phyloP scores from a whole-genome alignment of 176 grass and related monocot species.

The Avena sativa region DNA sequence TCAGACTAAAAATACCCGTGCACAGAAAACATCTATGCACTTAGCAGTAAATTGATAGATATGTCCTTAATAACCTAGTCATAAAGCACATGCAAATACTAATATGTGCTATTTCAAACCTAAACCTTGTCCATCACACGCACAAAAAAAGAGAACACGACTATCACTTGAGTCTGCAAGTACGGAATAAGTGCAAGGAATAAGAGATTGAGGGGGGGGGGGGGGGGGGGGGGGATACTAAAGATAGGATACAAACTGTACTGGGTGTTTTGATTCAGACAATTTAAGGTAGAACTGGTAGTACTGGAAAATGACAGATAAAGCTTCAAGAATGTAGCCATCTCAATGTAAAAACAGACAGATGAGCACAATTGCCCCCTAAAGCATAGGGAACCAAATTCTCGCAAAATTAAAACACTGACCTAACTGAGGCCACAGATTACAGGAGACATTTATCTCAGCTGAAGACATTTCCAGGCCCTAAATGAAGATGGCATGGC shows the following conservation, averaged over 20 bases:
- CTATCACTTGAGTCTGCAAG: not conserved
- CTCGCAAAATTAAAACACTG: slow-evolving; percentile 67
- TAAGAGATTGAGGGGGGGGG: not conserved
- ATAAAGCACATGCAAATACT: not conserved
- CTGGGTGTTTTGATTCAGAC: slow-evolving; percentile 5
- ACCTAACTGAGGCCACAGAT: slow-evolving; percentile 65
- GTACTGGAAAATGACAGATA: slow-evolving; percentile 19
- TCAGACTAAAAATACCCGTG: not conserved
- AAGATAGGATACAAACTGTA: not conserved
- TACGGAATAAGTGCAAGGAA: slow-evolving; percentile 19
- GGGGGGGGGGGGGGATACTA: not conserved
- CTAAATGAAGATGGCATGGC: slow-evolving; percentile 78
- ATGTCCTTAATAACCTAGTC: not conserved
- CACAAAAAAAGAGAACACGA: not conserved
- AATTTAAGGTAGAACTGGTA: slow-evolving; percentile 23
- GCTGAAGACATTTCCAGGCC: slow-evolving; percentile 75
- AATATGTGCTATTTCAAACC: not conserved
- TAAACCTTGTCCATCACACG: not conserved
- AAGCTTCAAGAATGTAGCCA: slow-evolving; percentile 37
- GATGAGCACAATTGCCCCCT: slow-evolving; percentile 34
- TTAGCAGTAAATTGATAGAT: not conserved
- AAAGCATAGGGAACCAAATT: slow-evolving; percentile 57
- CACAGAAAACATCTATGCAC: not conserved
- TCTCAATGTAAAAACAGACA: slow-evolving; percentile 32
- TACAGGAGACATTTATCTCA: slow-evolving; percentile 70